Percentiles rank a stretch among this genome's conserved stretches.
phyloP scores from a whole-genome alignment of 1,284 basidiomycete species.

The Apiotrichum montevideense region DNA sequence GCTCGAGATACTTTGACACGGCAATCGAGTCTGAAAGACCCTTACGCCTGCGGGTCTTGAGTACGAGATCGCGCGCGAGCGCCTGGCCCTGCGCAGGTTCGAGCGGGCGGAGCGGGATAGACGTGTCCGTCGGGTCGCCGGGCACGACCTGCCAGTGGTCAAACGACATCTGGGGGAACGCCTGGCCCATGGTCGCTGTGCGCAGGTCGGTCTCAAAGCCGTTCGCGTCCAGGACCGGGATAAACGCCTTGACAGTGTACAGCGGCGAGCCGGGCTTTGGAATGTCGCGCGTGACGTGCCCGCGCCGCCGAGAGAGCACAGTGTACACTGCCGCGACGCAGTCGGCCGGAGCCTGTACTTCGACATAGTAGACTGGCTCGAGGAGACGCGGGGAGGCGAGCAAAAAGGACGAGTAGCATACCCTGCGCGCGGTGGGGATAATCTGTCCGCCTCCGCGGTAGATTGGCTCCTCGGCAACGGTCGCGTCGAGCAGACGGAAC shows the following conservation, averaged over 20 bases:
- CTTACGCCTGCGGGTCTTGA: conserved; percentile 94
- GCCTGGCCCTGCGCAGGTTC: conserved; percentile 95
- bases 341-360: conserved; percentile 96
- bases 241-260: conserved; percentile 94
- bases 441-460: conserved; percentile 96
- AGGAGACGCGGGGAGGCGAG: conserved; percentile 88
- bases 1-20: conserved; percentile 88
- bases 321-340: conserved; percentile 97
- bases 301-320: conserved; percentile 88
- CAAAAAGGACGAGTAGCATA: conserved; percentile 98
- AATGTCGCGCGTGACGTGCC: conserved; percentile 95
- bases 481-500: conserved; percentile 89
- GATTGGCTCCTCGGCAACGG: conserved; percentile 87
- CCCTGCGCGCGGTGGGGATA: conserved; percentile 89
- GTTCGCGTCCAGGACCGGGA: conserved; percentile 97
- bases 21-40: conserved; percentile 89
- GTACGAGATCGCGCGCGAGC: conserved; percentile 81
- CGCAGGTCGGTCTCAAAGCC: conserved; percentile 98
- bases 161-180: conserved; percentile 92
- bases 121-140: conserved; percentile 95
- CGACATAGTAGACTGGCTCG: conserved; percentile 97
- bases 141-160: conserved; percentile 99
- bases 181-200: conserved; percentile 95
- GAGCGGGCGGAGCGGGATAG: conserved; percentile 87
- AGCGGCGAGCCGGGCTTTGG: conserved; percentile 96